These are phyloP conservation scores for Epichloe aotearoae DNA, from an alignment of 2,329 filamentous ascomycete genomes.

Conservation along the genomic window DNA sequence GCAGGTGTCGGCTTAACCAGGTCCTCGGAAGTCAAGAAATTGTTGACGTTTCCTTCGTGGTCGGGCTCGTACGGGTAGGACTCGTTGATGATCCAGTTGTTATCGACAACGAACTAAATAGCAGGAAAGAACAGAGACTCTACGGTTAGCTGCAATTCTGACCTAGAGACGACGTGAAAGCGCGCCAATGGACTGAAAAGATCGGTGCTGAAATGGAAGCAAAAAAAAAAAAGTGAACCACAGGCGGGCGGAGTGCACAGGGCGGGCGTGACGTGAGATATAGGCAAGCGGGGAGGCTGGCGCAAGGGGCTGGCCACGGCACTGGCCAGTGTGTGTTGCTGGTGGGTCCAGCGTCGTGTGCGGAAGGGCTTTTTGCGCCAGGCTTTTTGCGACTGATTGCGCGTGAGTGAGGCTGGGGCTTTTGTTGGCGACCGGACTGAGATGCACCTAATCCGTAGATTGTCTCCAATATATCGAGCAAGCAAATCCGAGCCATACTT, in stretches of 20 bases:
- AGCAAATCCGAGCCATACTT: neutral
- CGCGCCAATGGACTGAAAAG: slow-evolving; percentile 5
- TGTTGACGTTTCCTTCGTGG: slow-evolving; percentile 76
- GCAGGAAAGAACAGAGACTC: slow-evolving; percentile 6
- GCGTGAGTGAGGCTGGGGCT: neutral
- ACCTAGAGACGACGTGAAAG: slow-evolving; percentile 1
- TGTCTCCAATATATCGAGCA: neutral
- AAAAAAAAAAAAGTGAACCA: slow-evolving; percentile 6
- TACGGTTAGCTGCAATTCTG: slow-evolving; percentile 7
- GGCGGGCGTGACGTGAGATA: slow-evolving; percentile 11
- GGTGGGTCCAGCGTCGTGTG: slow-evolving; percentile 5
- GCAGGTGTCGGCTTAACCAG: slow-evolving; percentile 31
- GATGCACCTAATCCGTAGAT: too few species aligned
- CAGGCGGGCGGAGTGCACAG: slow-evolving; percentile 8
- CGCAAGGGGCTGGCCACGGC: slow-evolving; percentile 1
- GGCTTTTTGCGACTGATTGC: slow-evolving; percentile 1
- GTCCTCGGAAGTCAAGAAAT: slow-evolving; percentile 68
- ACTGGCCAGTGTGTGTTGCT: slow-evolving; percentile 1
- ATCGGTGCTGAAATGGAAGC: neutral
- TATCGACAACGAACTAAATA: slow-evolving; percentile 83
- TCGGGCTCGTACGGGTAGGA: slow-evolving; percentile 73
- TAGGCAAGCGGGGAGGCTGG: slow-evolving; percentile 13
- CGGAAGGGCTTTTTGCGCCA: slow-evolving; percentile 2
- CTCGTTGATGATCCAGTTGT: slow-evolving; percentile 74
- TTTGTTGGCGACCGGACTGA: neutral